Evolutionary conservation across 1,139 yeast species (phyloP).

Genomic region (Lodderomyces oxycetoniae): DNA sequence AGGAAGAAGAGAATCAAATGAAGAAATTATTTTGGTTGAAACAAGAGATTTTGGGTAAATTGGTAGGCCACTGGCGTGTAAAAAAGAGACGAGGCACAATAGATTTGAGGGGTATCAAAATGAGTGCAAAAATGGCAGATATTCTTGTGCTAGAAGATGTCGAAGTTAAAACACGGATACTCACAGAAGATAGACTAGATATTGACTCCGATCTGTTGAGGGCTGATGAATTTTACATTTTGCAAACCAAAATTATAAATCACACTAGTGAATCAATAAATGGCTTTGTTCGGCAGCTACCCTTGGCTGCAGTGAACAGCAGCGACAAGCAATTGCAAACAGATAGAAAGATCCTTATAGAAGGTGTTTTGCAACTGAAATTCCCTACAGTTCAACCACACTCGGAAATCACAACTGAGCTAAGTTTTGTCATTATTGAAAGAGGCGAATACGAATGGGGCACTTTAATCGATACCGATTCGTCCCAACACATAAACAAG

Average conservation of each 20-base stretch:
- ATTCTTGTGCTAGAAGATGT: slow-evolving; percentile 42
- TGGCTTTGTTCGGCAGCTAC: slow-evolving; percentile 67
- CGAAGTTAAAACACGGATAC: slow-evolving; percentile 37
- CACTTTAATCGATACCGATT: slow-evolving; percentile 52
- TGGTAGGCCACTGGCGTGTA: slow-evolving; percentile 64
- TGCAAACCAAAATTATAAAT: slow-evolving; percentile 45
- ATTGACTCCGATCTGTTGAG: slow-evolving; percentile 10
- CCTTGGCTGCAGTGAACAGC: slow-evolving; percentile 20
- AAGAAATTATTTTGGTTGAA: slow-evolving; percentile 79
- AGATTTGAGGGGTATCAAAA: slow-evolving; percentile 61
- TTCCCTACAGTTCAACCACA: slow-evolving; percentile 39
- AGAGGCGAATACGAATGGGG: slow-evolving; percentile 82
- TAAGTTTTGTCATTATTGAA: slow-evolving; percentile 60
- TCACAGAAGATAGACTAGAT: slow-evolving; percentile 17
- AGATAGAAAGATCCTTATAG: slow-evolving; percentile 52
- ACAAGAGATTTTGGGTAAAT: slow-evolving; percentile 51
- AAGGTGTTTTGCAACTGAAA: slow-evolving; percentile 62
- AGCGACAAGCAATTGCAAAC: slow-evolving; percentile 25
- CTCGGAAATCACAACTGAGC: slow-evolving; percentile 31
- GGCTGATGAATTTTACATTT: slow-evolving; percentile 46
- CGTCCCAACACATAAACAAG: slow-evolving; percentile 22
- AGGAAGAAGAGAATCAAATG: slow-evolving; percentile 48
- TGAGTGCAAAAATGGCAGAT: slow-evolving; percentile 51
- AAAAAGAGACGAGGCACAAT: slow-evolving; percentile 47
- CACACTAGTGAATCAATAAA: slow-evolving; percentile 33